Evolutionary conservation across 108 stramenopile species (phyloP).

Genomic region (Bacterosira constricta): DNA sequence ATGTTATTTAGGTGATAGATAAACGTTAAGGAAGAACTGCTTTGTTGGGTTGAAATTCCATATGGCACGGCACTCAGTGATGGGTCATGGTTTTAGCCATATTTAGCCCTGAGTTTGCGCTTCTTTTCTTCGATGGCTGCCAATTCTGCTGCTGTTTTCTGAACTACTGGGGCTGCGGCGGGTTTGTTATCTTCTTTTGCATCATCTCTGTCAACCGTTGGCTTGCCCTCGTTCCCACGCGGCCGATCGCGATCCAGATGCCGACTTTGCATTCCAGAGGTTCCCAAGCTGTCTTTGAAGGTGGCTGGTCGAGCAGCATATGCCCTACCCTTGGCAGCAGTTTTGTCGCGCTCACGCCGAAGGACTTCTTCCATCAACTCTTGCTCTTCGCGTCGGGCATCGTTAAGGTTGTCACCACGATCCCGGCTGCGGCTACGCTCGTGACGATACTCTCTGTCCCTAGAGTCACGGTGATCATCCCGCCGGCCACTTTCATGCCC

Average conservation of each 20-base stretch:
- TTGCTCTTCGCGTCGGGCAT: conserved; percentile 32
- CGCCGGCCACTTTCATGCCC: conserved; percentile 9
- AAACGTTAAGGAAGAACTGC: too few relatives aligned
- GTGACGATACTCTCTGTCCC: conserved; percentile 27
- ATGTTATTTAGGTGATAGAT: too few relatives aligned
- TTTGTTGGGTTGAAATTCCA: too few relatives aligned
- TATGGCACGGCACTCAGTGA: too few relatives aligned
- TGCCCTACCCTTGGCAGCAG: conserved; percentile 50
- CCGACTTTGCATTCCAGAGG: conserved; percentile 1
- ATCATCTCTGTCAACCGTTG: conserved; percentile 2
- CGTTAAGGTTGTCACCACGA: conserved; percentile 17
- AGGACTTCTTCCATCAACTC: conserved; percentile 79
- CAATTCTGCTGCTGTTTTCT: conserved; percentile 74
- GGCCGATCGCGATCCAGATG: conserved; percentile 8
- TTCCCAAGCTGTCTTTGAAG: conserved; percentile 48
- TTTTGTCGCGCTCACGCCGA: conserved; percentile 69
- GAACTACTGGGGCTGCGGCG: conserved; percentile 21
- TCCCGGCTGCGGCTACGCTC: conserved; percentile 56
- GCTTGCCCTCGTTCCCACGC: conserved; percentile 8
- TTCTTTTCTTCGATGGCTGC: conserved; percentile 82
- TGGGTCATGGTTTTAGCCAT: too few relatives aligned
- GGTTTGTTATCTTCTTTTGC: conserved; percentile 20
- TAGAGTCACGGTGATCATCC: conserved; percentile 4
- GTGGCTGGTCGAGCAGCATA: conserved; percentile 58
- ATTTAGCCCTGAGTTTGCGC: conserved; percentile 75